Conservation (phyloP, 2,329 filamentous ascomycete genomes). For the Tolypocladium nubicola region DNA sequence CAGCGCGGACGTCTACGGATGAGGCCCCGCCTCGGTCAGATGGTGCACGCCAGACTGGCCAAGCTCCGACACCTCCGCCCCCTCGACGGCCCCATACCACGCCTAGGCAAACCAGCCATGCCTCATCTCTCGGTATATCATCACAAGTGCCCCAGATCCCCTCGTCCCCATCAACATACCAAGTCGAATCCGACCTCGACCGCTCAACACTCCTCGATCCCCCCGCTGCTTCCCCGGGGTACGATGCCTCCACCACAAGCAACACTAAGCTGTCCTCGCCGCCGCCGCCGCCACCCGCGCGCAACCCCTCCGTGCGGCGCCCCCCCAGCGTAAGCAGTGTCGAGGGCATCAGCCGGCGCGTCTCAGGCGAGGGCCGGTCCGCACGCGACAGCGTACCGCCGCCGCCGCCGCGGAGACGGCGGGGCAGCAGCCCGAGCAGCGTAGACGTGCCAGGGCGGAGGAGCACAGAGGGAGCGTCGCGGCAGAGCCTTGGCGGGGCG, state of each 20-base stretch:
- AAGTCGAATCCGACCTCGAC: constrained; percentile 9
- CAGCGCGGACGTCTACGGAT: constrained; percentile 38
- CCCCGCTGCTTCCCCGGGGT: constrained; percentile 2
- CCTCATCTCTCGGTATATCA: constrained; percentile 7
- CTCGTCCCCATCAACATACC: constrained; percentile 9
- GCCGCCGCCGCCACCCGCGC: constrained; percentile 34
- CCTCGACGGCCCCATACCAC: constrained; percentile 36
- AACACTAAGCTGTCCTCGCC: constrained; percentile 11
- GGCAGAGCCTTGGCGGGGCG: constrained; percentile 7
- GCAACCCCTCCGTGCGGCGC: constrained; percentile 32
- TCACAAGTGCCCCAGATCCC: constrained; percentile 5
- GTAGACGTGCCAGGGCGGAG: constrained; percentile 24
- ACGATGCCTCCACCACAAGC: constrained; percentile 6
- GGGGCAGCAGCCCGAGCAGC: constrained; percentile 35
- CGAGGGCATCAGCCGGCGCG: constrained; percentile 19
- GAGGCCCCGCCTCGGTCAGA: constrained; percentile 36
- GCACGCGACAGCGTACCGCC: constrained; percentile 27
- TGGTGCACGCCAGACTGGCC: constrained; percentile 29
- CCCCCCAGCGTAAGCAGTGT: constrained; percentile 31
- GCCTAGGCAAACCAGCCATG: constrained; percentile 18
- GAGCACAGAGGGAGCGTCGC: constrained; percentile 18
- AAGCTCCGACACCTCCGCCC: constrained; percentile 42
- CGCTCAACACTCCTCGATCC: neutral
- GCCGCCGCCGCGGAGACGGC: constrained; percentile 35
- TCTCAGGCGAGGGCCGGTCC: constrained; percentile 13